phyloP scores from a whole-genome alignment of 345 rosid genomes.

The Cardamine chenopodiifolia region DNA sequence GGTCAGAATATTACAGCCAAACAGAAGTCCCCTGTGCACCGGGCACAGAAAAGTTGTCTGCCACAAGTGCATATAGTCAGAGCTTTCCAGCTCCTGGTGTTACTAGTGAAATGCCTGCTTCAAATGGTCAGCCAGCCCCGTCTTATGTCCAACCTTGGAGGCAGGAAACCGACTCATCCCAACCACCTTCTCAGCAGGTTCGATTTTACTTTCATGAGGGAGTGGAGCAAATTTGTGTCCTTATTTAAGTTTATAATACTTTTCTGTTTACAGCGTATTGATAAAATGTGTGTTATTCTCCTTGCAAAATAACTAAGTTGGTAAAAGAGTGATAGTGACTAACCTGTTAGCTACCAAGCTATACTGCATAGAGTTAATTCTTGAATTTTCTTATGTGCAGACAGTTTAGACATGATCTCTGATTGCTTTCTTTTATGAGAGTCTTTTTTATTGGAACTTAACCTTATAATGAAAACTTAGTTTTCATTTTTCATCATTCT shows the following conservation, averaged over 20 bases:
- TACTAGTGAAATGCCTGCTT: conserved; percentile 55
- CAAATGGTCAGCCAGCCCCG: conserved; percentile 63
- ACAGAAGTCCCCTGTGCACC: conserved; percentile 98
- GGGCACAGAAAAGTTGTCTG: conserved; percentile 84
- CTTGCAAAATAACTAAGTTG: not conserved
- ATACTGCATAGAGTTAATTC: conserved; percentile 2
- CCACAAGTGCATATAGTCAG: conserved; percentile 56
- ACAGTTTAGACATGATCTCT: conserved; percentile 20
- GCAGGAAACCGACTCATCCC: conserved; percentile 62
- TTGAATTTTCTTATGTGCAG: conserved; percentile 19
- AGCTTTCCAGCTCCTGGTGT: conserved; percentile 59
- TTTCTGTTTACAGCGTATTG: not conserved
- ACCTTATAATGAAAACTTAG: conserved; percentile 4
- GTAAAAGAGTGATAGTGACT: conserved; percentile 7
- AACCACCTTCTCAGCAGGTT: conserved; percentile 76
- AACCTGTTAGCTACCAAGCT: conserved; percentile 13
- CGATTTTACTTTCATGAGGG: conserved; percentile 25
- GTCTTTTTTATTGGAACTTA: conserved; percentile 1
- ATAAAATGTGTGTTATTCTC: conserved; percentile 9
- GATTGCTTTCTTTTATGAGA: conserved; percentile 16
- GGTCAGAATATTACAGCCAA: conserved; percentile 82
- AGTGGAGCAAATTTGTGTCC: conserved; percentile 6
- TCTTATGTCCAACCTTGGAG: conserved; percentile 64
- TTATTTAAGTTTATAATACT: conserved; percentile 10
- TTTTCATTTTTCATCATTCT: conserved; percentile 34